Percentiles rank a stretch among this genome's conserved stretches.
Conservation (phyloP, 2,329 filamentous ascomycete species). For the Penicillium concentricum region DNA sequence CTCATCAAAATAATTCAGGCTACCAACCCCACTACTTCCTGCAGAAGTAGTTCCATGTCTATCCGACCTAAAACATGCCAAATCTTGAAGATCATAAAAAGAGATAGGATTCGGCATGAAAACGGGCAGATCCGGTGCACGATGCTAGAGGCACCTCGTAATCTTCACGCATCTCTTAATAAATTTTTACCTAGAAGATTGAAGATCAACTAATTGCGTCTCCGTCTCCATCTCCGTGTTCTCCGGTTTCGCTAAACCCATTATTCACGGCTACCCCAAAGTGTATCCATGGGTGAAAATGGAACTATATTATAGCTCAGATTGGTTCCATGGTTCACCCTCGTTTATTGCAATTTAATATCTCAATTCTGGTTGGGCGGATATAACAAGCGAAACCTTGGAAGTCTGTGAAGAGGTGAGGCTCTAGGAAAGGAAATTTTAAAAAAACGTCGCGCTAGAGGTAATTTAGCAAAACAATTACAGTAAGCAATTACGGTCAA, state of each 20-base stretch:
- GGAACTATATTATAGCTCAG: background rate
- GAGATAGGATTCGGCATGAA: background rate
- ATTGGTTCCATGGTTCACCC: background rate
- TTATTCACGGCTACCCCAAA: slow-evolving; percentile 2
- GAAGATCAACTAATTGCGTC: background rate
- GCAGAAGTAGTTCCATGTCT: background rate
- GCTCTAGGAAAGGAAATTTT: background rate
- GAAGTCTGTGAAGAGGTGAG: background rate
- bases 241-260: slow-evolving; percentile 1
- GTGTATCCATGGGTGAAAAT: background rate
- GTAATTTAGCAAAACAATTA: background rate
- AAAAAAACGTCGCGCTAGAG: background rate
- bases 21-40: background rate
- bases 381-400: background rate
- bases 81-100: background rate
- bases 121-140: background rate
- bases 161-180: background rate
- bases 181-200: too few relatives aligned
- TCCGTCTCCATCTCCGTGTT: background rate
- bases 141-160: background rate
- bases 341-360: background rate
- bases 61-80: background rate
- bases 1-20: background rate
- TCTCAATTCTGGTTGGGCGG: background rate
- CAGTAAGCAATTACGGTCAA: background rate